Evolutionary conservation across 2,329 filamentous ascomycete genomes (phyloP).

Genomic region (Penicillium sp.): DNA sequence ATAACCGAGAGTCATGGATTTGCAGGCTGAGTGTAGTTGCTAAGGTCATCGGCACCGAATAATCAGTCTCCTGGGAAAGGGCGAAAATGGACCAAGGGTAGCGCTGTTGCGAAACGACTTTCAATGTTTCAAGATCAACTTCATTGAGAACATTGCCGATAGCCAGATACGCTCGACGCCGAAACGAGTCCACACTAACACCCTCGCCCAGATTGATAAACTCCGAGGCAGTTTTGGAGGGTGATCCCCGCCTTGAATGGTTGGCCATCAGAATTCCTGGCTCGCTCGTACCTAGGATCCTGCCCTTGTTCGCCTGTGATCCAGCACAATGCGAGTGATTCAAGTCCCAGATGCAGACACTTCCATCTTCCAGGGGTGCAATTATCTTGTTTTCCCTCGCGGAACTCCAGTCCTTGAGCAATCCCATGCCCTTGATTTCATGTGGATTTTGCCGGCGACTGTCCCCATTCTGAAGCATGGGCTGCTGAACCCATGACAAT

Average conservation of each 20-base stretch:
- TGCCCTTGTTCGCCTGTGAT: constrained; percentile 43
- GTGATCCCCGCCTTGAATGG: constrained; percentile 51
- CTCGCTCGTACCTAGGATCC: constrained; percentile 59
- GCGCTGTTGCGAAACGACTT: constrained; percentile 60
- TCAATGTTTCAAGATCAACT: constrained; percentile 69
- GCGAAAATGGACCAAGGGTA: constrained; percentile 82
- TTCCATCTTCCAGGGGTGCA: constrained; percentile 77
- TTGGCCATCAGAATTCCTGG: constrained; percentile 63
- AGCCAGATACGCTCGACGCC: constrained; percentile 69
- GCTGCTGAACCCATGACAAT: constrained; percentile 69
- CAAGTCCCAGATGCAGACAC: constrained; percentile 80
- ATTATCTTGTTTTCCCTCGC: constrained; percentile 58
- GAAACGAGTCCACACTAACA: constrained; percentile 67
- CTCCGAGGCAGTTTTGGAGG: constrained; percentile 27
- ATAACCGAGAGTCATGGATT: constrained; percentile 66
- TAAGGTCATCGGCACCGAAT: constrained; percentile 68
- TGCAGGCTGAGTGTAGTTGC: constrained; percentile 77
- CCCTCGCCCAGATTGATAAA: constrained; percentile 63
- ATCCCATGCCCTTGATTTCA: constrained; percentile 67
- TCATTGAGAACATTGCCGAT: constrained; percentile 72
- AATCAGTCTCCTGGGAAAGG: constrained; percentile 61
- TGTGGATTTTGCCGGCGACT: constrained; percentile 38
- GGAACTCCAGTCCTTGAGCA: constrained; percentile 54
- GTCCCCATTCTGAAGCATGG: constrained; percentile 37
- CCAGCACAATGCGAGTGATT: constrained; percentile 37